Evolutionary conservation across 371 early-diverging fungal species (phyloP).

Genomic region (Actinomortierella ambigua): DNA sequence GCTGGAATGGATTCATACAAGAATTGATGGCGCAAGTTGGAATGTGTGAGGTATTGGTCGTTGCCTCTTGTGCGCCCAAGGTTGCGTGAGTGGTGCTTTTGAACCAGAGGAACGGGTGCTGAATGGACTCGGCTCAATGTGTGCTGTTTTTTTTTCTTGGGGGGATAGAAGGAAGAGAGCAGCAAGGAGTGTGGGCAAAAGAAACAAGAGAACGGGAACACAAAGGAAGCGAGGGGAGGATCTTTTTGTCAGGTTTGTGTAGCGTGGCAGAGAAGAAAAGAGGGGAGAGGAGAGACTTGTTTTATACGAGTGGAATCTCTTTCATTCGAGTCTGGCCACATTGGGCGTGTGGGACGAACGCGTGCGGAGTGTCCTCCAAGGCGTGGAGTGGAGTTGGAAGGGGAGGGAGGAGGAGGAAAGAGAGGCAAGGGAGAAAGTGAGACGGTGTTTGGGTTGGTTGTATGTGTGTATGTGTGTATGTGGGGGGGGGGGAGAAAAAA

Average conservation of each 20-base stretch:
- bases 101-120: neutral
- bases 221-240: neutral
- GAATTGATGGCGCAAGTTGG: no score
- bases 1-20: no score
- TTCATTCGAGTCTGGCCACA: neutral
- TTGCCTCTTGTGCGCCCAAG: neutral
- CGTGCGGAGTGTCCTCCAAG: constrained; percentile 1
- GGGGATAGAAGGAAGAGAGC: neutral
- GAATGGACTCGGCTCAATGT: neutral
- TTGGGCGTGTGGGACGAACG: neutral
- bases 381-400: neutral
- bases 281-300: neutral
- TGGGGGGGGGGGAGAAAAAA: neutral
- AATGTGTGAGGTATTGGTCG: no score
- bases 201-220: neutral
- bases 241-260: neutral
- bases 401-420: constrained; percentile 2
- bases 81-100: neutral
- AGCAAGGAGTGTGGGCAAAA: neutral
- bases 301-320: neutral
- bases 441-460: constrained; percentile 4
- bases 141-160: neutral
- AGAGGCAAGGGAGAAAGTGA: constrained; percentile 8
- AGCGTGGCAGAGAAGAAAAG: neutral
- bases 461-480: neutral